Percentiles rank a stretch among this genome's conserved stretches.
phyloP scores from a whole-genome alignment of 345 rosid species.

The Lepidium aucheri region DNA sequence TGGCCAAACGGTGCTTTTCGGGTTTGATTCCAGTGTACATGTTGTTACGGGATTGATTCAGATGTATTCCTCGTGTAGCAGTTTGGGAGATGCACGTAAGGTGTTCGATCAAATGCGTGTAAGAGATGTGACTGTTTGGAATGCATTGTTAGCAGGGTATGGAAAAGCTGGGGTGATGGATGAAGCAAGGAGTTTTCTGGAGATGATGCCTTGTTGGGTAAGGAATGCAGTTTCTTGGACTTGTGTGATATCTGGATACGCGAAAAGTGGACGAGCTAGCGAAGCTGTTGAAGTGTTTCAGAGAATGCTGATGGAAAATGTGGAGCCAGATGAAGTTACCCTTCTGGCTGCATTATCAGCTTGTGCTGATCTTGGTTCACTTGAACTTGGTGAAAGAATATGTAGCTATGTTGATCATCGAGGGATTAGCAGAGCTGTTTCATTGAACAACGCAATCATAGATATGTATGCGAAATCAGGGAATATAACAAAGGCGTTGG shows the following conservation, averaged over 20 bases:
- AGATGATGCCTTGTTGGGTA: slow-evolving; percentile 43
- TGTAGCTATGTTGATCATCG: slow-evolving; percentile 31
- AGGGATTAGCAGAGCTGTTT: slow-evolving; percentile 31
- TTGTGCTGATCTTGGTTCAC: slow-evolving; percentile 57
- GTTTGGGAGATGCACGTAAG: slow-evolving; percentile 38
- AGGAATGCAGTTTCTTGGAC: slow-evolving; percentile 69
- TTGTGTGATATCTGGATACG: slow-evolving; percentile 53
- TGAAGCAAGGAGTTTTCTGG: slow-evolving; percentile 38
- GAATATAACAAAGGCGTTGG: slow-evolving; percentile 42
- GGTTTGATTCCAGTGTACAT: slow-evolving; percentile 39
- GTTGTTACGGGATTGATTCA: slow-evolving; percentile 45
- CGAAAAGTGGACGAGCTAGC: slow-evolving; percentile 35
- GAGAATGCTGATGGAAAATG: slow-evolving; percentile 48
- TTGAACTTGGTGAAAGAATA: slow-evolving; percentile 57
- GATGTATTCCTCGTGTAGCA: slow-evolving; percentile 35
- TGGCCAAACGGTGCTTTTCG: slow-evolving; percentile 36
- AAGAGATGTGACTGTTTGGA: slow-evolving; percentile 43
- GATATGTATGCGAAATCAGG: slow-evolving; percentile 79
- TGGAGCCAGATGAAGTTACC: slow-evolving; percentile 60
- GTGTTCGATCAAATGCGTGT: slow-evolving; percentile 44
- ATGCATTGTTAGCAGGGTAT: slow-evolving; percentile 50
- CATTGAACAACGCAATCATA: slow-evolving; percentile 53
- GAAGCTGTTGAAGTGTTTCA: slow-evolving; percentile 49
- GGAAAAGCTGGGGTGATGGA: slow-evolving; percentile 41
- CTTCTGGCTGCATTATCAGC: slow-evolving; percentile 61